phyloP scores from a whole-genome alignment of 169 alveolate species.

The Cytauxzoon felis region DNA sequence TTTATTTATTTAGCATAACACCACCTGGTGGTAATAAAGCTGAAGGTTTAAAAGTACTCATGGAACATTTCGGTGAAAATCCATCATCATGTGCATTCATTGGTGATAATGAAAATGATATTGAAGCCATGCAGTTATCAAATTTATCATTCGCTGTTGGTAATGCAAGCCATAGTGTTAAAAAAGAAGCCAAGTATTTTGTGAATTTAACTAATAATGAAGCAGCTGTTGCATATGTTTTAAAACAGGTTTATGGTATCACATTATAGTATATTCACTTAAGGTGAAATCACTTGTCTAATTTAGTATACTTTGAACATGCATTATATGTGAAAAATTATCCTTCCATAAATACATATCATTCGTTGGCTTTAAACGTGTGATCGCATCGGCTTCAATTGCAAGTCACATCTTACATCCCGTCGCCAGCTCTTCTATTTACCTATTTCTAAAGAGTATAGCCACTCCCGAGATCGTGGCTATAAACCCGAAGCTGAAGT shows the following conservation, averaged over 20 bases:
- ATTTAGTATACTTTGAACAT: too few species aligned
- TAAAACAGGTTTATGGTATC: slow-evolving; percentile 7
- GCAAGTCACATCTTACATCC: too few species aligned
- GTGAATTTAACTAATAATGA: slow-evolving; percentile 20
- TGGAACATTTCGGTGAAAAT: not conserved
- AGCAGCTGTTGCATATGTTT: slow-evolving; percentile 29
- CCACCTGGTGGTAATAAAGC: slow-evolving; percentile 25
- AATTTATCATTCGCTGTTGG: slow-evolving; percentile 45
- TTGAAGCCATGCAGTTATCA: slow-evolving; percentile 25
- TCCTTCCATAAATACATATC: too few species aligned
- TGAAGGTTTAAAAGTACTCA: slow-evolving; percentile 6
- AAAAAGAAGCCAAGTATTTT: slow-evolving; percentile 21
- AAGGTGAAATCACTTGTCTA: too few species aligned
- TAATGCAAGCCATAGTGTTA: slow-evolving; percentile 15
- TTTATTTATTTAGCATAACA: not conserved
- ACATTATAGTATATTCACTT: too few species aligned
- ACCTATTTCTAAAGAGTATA: not conserved
- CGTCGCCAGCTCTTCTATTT: not conserved
- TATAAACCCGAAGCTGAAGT: not conserved
- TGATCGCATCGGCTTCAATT: too few species aligned
- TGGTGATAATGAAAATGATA: slow-evolving; percentile 41
- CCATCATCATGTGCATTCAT: slow-evolving; percentile 38
- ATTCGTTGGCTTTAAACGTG: too few species aligned
- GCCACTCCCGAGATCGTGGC: not conserved
- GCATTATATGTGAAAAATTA: too few species aligned